Base-by-base conservation (phyloP, 2,329 filamentous ascomycete species). In the Scytalidium sp. region DNA sequence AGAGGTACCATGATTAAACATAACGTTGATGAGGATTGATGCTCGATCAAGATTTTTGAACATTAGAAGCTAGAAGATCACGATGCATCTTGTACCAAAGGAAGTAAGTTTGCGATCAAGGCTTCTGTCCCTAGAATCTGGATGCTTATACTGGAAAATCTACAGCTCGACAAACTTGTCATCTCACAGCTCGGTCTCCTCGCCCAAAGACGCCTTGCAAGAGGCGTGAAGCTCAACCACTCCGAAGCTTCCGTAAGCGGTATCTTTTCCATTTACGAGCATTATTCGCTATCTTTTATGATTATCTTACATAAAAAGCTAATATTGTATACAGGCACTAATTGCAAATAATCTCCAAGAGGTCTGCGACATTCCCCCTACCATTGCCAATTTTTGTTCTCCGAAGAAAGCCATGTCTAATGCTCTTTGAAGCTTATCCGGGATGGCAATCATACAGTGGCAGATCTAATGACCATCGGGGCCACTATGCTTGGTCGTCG, bases 291-390 rank as follows among this genome's bases (percentile, higher is more conserved):
- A n/a, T 36, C 23, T 25, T 17, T 5, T 23, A 70, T 63, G 69
- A 55, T 50, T 36, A 49, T 32, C 15, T 43, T 47, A 8, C 32
- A 20, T 20, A 4, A 8, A 15, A 32, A 45, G 22, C 52, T 61
- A 45, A 60, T 49, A n/a, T 19, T 17, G 5, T 11, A 11, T 8
- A 19, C 45, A 88, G 85, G 87, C 87, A 22, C 79, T 92, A 58
- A 95, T 97, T 63, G 85, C 92, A 54, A 91, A 83, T 66, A 92
- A 92, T 68, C 79, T 97, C 45, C 93, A 97, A 70, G 93, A 97
- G 70, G 83, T 61, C 39, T 39, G 19, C 43, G 20, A 25, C 46
- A 19, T 17, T 36, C 13, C 42, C 17, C 21, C 25, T 27, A 13
- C 7, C 13, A 13, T 27, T 27, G 25, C 25, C 25, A 27, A 13